A percentile compares a stretch with the other conserved stretches of the same genome.
Conservation (phyloP, 2,329 filamentous ascomycete species). For the Paraconiothyrium sp. region DNA sequence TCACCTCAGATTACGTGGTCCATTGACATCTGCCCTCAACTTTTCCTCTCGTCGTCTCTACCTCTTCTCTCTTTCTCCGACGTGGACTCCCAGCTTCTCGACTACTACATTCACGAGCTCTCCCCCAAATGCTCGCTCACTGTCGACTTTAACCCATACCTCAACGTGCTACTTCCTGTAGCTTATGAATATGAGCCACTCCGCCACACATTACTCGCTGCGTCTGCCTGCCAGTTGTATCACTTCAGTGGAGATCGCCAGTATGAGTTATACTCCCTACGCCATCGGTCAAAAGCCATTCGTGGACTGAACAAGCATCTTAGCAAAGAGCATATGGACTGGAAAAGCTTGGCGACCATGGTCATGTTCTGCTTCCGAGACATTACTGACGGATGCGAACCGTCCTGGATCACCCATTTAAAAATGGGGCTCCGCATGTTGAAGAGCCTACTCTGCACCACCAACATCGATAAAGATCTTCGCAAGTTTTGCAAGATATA, state of each 20-base stretch:
- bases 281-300: constrained; percentile 9
- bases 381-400: constrained; percentile 44
- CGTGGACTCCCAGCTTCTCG: constrained; percentile 19
- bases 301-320: constrained; percentile 4
- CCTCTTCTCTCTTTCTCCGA: constrained; percentile 4
- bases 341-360: constrained; percentile 34
- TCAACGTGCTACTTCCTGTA: constrained; percentile 35
- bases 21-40: neutral
- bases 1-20: neutral
- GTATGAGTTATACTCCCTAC: constrained; percentile 6
- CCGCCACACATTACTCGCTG: constrained; percentile 36
- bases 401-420: constrained; percentile 46
- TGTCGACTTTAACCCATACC: constrained; percentile 40
- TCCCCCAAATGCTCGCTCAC: constrained; percentile 45
- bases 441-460: neutral
- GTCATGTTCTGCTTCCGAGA: constrained; percentile 50
- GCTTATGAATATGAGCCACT: constrained; percentile 33
- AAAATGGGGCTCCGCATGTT: constrained; percentile 8
- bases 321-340: constrained; percentile 1
- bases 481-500: constrained; percentile 40
- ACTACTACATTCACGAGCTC: constrained; percentile 42
- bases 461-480: constrained; percentile 19
- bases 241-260: constrained; percentile 8
- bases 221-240: constrained; percentile 36
- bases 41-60: neutral